Evolutionary conservation across 768 basidiomycete species (phyloP), one percentile per base, ranked within the genome.

Genomic region (Boletus subcaerulescens): DNA sequence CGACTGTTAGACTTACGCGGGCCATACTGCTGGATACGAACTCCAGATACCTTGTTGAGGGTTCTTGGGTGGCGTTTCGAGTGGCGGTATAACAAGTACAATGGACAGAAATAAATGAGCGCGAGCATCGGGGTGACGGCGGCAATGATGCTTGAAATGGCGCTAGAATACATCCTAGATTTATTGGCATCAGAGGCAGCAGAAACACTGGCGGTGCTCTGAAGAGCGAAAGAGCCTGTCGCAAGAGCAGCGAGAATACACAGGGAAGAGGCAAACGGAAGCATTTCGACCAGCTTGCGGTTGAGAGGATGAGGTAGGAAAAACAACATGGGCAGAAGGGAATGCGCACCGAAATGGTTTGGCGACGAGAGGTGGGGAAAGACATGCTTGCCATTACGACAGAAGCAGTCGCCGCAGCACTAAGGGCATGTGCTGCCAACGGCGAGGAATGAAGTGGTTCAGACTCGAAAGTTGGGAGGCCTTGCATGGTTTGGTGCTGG

Each of bases 11-110:
- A 71, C 77, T 56, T 65, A 82, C 84, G 68, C 59, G 84, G 80
- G 10, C 78, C 78, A 62, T 79, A 85, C 56, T 75, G 74, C 61
- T 79, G 77, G 36, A 80, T 61, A 39, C 66, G 68, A 31, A 77
- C 65, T 3, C 81, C 78, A 41, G 77, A 77, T 12, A 70, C 62
- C 63, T 83, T 85, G 58, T 81, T 81, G 51, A 82, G 60, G 1
- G 78, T 74, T 42, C 72, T 74, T 29, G 79, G 81, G 48, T 78
- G 73, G 41, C 70, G 75, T 22, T 69, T 71, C 0, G 77, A 74
- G 55, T 77, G 76, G 17, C 77, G 74, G 58, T 79, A 78, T 9
- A 76, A 72, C 73, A 80, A 76, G 18, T 80, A 79, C 31, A 86
- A 61, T 12, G 73, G 74, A 17, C 75, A 77, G 53, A 84, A 70